phyloP scores from a whole-genome alignment of 169 alveolate species.

The Plasmodium ovale region DNA sequence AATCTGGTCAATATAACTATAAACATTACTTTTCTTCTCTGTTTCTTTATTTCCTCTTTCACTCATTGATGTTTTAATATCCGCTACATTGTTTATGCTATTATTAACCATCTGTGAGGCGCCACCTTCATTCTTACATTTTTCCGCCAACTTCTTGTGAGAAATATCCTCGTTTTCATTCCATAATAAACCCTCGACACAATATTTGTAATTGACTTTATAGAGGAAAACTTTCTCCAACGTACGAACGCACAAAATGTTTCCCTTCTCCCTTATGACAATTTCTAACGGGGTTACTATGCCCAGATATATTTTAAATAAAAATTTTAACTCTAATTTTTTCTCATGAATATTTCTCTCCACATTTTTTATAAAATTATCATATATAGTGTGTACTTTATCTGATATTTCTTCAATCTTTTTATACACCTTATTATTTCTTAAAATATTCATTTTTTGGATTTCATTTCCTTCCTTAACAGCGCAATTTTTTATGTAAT shows the following conservation, averaged over 20 bases:
- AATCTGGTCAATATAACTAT: constrained; percentile 56
- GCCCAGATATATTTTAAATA: constrained; percentile 68
- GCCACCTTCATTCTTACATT: not conserved
- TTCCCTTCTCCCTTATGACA: constrained; percentile 71
- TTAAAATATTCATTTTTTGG: not conserved
- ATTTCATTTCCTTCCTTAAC: not conserved
- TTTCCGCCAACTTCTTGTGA: not conserved
- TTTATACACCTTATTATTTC: constrained; percentile 17
- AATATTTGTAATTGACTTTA: constrained; percentile 47
- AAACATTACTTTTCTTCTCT: not conserved
- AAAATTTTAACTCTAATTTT: constrained; percentile 45
- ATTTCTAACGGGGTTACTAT: constrained; percentile 54
- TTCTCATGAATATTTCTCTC: not conserved
- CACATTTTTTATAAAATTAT: constrained; percentile 16
- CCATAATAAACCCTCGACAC: not conserved
- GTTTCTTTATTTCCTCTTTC: not conserved
- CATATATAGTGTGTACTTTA: constrained; percentile 12
- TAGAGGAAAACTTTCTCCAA: constrained; percentile 58
- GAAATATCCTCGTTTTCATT: not conserved
- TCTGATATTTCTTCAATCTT: constrained; percentile 22
- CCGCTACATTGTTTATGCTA: not conserved
- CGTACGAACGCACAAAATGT: constrained; percentile 50
- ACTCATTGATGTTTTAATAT: not conserved
- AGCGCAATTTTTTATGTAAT: constrained; percentile 1
- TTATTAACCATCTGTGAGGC: not conserved